Evolutionary conservation across 2,329 filamentous ascomycete species (phyloP), one percentile per base, ranked within the genome.

Genomic region (Colletotrichum scovillei): DNA sequence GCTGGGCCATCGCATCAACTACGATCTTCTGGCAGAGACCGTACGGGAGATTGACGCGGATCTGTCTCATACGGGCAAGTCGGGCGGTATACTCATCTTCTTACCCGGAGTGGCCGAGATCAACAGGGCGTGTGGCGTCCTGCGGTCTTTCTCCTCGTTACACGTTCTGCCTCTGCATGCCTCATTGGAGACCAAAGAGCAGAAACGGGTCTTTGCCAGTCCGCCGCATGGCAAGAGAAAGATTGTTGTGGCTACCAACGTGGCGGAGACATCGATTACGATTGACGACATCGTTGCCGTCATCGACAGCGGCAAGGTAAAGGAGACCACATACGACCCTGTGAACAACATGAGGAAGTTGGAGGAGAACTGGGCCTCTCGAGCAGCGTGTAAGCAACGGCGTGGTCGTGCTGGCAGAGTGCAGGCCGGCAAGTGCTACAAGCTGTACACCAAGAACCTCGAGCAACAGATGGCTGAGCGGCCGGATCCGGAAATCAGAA

Each of bases 241-340:
- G 83, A 91, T 99, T 14, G 94, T 99, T 42, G 94, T 96, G 7
- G 94, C 97, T 1, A 99, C 97, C 57, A 99, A 99, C 78, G 96
- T 99, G 2, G 97, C 97, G 2, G 97, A 99, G 82, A 99, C 97
- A 0, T 98, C 97, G 2, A 98, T 99, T 81, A 99, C 97, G 0
- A 99, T 99, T 73, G 95, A 98, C 80, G 97, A 99, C 80, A 94
- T 99, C 66, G 94, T 98, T 2, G 96, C 94, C 2, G 97, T 99
- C 58, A 96, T 99, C 75, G 97, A 99, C 81, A 97, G 93, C 12
- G 97, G 97, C 32, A 92, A 95, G 66, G 97, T 99, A 73, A 99
- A 99, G 80, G 96, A 99, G 82, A 99, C 95, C 0, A 96, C 94
- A 80, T 98, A 95, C 78, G 97, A 98, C 80, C 91, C 95, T 0